These are phyloP conservation scores for Extremus antarcticus DNA, from an alignment of 495 filamentous ascomycete species.

Conservation along the genomic window DNA sequence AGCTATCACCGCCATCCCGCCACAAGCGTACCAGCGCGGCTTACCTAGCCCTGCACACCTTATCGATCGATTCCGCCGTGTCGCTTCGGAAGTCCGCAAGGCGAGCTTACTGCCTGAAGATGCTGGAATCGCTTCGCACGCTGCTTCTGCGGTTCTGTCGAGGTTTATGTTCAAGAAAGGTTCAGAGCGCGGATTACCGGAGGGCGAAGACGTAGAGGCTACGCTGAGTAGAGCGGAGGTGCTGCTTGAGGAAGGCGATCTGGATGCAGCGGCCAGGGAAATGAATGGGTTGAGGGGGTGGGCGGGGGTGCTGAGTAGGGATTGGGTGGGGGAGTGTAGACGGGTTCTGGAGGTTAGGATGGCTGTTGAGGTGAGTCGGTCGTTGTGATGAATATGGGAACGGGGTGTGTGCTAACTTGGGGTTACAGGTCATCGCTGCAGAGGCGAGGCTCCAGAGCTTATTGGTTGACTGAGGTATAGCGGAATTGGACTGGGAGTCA, in stretches of 20 bases:
- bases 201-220: slow-evolving; percentile 89
- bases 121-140: slow-evolving; percentile 87
- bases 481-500: no score
- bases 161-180: slow-evolving; percentile 91
- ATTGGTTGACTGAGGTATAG: slow-evolving; percentile 27
- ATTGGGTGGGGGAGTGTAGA: slow-evolving; percentile 84
- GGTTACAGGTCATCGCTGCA: slow-evolving; percentile 32
- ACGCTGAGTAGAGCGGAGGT: slow-evolving; percentile 80
- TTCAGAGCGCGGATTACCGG: slow-evolving; percentile 49
- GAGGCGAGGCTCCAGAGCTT: slow-evolving; percentile 36
- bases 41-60: slow-evolving; percentile 73
- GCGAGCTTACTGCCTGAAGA: slow-evolving; percentile 82
- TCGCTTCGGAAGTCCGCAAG: slow-evolving; percentile 89
- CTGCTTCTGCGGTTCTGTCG: slow-evolving; percentile 74
- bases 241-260: slow-evolving; percentile 76
- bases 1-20: slow-evolving; percentile 89
- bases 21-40: slow-evolving; percentile 83
- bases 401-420: background rate
- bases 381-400: no score
- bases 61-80: slow-evolving; percentile 88
- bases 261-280: slow-evolving; percentile 85
- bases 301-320: slow-evolving; percentile 84
- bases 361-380: slow-evolving; percentile 72
- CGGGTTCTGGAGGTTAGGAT: slow-evolving; percentile 89
- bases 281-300: slow-evolving; percentile 87